phyloP scores from a whole-genome alignment of 1,284 basidiomycete genomes.

The Macrocybe sp. region DNA sequence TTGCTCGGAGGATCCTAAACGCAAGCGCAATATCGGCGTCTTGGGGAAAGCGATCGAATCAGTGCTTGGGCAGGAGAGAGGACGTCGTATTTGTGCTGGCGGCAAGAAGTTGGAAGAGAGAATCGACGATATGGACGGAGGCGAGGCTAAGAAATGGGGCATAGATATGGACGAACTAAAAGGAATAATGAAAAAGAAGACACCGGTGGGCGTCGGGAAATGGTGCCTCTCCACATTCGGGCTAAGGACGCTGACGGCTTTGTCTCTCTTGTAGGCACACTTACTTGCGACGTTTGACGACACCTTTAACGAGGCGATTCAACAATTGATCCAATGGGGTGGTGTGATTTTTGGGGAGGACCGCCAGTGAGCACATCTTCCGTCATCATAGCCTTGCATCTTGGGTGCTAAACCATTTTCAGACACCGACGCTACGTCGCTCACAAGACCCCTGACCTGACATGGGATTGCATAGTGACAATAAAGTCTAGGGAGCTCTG shows the following conservation, averaged over 20 bases:
- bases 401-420: constrained; percentile 12
- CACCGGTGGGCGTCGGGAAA: constrained; percentile 33
- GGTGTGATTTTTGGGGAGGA: constrained; percentile 75
- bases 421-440: constrained; percentile 78
- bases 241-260: constrained; percentile 1
- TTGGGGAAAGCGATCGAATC: constrained; percentile 74
- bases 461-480: constrained; percentile 64
- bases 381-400: constrained; percentile 9
- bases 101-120: constrained; percentile 28
- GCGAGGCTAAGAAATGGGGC: constrained; percentile 75
- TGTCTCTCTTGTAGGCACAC: constrained; percentile 34
- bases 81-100: constrained; percentile 65
- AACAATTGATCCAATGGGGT: constrained; percentile 77
- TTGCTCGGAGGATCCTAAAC: constrained; percentile 80
- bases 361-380: constrained; percentile 49
- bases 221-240: constrained; percentile 16
- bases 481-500: constrained; percentile 67
- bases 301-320: constrained; percentile 76
- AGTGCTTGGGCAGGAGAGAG: constrained; percentile 65
- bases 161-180: constrained; percentile 51
- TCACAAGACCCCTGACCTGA: constrained; percentile 68
- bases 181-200: constrained; percentile 50
- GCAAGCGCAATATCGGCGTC: constrained; percentile 73
- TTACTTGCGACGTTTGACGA: constrained; percentile 58
- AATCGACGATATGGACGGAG: constrained; percentile 43